Evolutionary conservation across 2,329 filamentous ascomycete species (phyloP), one percentile per base, ranked within the genome.

Genomic region (Emmonsiellopsis sp.): DNA sequence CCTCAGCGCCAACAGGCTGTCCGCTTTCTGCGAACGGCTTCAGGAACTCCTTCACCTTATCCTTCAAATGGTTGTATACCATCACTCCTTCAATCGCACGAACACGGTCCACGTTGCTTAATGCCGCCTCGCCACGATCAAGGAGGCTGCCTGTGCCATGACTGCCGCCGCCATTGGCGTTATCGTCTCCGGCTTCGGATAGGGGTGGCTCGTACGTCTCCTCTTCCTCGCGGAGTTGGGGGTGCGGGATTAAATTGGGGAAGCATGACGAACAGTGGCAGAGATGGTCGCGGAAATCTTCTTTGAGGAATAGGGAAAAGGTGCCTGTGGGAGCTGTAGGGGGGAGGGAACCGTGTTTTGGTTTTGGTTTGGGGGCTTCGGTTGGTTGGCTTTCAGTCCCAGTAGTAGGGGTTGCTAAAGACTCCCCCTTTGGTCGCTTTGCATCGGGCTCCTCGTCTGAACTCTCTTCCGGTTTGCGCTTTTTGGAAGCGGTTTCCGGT

Each of bases 11-110:
- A 21, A 98, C 91, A 0, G 88, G 84, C 68, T 87, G 76, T 1
- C 92, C 92, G 57, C 86, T 94, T 66, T 96, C 89, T 0, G 93
- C 93, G 67, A 95, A 98, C 43, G 94, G 87, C 71, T 91, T 84
- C 63, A 98, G 82, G 68, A 98, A 97, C 0, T 85, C 85, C 75
- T 92, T 95, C n/a, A 98, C 83, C 66, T 92, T 91, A 65, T 97
- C 91, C 65, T 94, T 93, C 56, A 98, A 79, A 63, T 95, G 87
- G 63, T 97, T 96, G 71, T 97, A 98, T 0, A 91, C 92, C 90
- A 97, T 96, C 45, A 95, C 92, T 13, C 93, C 93, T 68, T 98
- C 88, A 53, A 98, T 95, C 4, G 93, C 93, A 11, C 85, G 80
- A 6, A 97, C 92, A 2, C 93, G 87, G 66, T 98, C 93, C 53